Conservation (phyloP, 495 filamentous ascomycete species). For the Hyaloscypha finlandica region DNA sequence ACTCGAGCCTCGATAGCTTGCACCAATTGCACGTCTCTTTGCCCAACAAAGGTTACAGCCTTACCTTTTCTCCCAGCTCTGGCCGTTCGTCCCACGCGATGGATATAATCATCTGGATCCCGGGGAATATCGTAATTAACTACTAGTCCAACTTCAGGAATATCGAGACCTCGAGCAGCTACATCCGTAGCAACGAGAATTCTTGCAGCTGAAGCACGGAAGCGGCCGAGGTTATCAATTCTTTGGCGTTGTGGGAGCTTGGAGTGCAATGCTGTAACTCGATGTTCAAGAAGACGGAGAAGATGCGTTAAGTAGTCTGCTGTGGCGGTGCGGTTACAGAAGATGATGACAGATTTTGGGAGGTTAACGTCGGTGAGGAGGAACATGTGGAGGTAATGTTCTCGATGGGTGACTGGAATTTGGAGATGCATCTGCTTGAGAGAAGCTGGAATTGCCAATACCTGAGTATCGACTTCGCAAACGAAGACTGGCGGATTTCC, state of each 20-base stretch:
- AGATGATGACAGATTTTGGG: slow-evolving; percentile 79
- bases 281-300: slow-evolving; percentile 80
- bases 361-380: slow-evolving; percentile 77
- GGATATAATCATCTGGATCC: slow-evolving; percentile 96
- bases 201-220: slow-evolving; percentile 87
- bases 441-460: slow-evolving; percentile 72
- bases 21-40: slow-evolving; percentile 85
- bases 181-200: slow-evolving; percentile 96
- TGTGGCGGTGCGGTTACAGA: slow-evolving; percentile 89
- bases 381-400: slow-evolving; percentile 91
- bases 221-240: slow-evolving; percentile 83
- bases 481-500: slow-evolving; percentile 78
- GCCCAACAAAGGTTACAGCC: slow-evolving; percentile 85
- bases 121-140: slow-evolving; percentile 95
- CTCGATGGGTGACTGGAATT: slow-evolving; percentile 83
- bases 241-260: slow-evolving; percentile 79
- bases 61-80: slow-evolving; percentile 83
- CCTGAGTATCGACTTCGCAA: slow-evolving; percentile 81
- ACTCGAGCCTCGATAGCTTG: slow-evolving; percentile 85
- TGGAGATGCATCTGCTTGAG: slow-evolving; percentile 84
- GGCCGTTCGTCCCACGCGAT: slow-evolving; percentile 93
- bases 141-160: slow-evolving; percentile 86
- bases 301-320: slow-evolving; percentile 86
- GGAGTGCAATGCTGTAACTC: slow-evolving; percentile 89
- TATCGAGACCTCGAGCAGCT: slow-evolving; percentile 93